Evolutionary conservation across 2,329 filamentous ascomycete genomes (phyloP).

Genomic region (Alternaria sp.): DNA sequence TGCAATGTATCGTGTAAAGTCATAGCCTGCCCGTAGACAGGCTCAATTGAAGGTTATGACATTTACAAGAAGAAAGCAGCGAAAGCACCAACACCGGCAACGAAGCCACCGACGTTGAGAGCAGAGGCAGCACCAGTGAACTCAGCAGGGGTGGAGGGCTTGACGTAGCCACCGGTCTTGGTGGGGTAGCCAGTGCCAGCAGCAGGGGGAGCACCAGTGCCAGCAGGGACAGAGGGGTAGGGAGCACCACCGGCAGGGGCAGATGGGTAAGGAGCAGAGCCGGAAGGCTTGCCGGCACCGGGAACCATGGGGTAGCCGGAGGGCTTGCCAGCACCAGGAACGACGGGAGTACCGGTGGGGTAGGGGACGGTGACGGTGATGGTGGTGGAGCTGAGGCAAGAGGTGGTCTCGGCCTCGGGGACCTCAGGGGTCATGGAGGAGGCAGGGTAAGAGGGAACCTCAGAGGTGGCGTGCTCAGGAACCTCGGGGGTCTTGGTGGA

Average conservation of each 20-base stretch:
- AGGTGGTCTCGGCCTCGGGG: constrained; percentile 20
- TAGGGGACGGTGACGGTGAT: constrained; percentile 51
- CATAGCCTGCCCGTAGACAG: constrained; percentile 43
- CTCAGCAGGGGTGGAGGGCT: constrained; percentile 39
- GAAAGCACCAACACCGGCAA: constrained; percentile 51
- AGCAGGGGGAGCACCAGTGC: constrained; percentile 10
- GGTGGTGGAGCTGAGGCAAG: constrained; percentile 52
- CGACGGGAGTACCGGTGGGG: constrained; percentile 42
- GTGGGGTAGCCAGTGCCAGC: constrained; percentile 40
- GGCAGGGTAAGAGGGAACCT: not conserved
- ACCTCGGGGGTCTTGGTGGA: constrained; percentile 12
- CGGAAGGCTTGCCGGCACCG: constrained; percentile 1
- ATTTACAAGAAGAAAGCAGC: constrained; percentile 53
- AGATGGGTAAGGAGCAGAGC: constrained; percentile 21
- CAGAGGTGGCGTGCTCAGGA: constrained; percentile 15
- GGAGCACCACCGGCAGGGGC: constrained; percentile 7
- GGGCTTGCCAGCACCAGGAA: constrained; percentile 16
- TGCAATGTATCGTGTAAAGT: constrained; percentile 47
- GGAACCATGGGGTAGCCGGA: constrained; percentile 37
- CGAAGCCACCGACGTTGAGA: constrained; percentile 46
- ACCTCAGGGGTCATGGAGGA: constrained; percentile 11
- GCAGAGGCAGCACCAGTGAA: constrained; percentile 49
- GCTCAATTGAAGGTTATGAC: constrained; percentile 44
- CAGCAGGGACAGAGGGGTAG: constrained; percentile 21
- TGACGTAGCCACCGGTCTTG: constrained; percentile 39